Evolutionary conservation across 306 rosid species (phyloP).

Genomic region (Erythrophleum fordii): DNA sequence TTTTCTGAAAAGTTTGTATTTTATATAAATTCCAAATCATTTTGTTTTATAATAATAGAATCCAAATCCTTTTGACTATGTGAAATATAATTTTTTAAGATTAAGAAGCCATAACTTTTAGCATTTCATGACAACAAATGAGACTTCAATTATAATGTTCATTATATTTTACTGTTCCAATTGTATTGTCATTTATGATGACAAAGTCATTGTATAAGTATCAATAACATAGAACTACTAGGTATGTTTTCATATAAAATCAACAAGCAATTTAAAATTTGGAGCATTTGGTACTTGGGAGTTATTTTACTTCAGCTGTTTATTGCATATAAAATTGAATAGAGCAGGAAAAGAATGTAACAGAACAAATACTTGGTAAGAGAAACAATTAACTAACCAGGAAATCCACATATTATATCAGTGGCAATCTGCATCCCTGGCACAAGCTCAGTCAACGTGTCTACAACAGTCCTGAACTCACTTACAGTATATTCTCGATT

Average conservation of each 20-base stretch:
- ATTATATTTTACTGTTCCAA: background rate
- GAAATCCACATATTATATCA: conserved; percentile 99
- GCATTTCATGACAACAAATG: background rate
- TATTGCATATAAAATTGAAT: background rate
- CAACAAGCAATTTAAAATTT: conserved; percentile 11
- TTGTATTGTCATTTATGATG: conserved; percentile 7
- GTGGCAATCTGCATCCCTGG: conserved; percentile 99
- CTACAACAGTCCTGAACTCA: conserved; percentile 96
- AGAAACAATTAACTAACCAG: conserved; percentile 65
- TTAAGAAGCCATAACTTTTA: background rate
- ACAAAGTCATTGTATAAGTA: background rate
- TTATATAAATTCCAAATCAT: background rate
- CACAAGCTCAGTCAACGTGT: conserved; percentile 90
- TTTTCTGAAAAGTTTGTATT: background rate
- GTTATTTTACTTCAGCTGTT: conserved; percentile 15
- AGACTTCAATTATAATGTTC: background rate
- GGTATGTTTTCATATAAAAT: conserved; percentile 16
- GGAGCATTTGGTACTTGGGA: conserved; percentile 1
- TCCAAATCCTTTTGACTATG: too few species aligned
- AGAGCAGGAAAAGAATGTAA: background rate
- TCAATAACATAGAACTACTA: conserved; percentile 16
- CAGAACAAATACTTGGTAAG: conserved; percentile 22
- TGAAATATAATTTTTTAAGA: too few species aligned
- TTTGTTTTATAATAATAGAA: too few species aligned
- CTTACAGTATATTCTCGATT: conserved; percentile 91